Conservation (phyloP, 208 protist species). For the Trypanosoma vivax region DNA sequence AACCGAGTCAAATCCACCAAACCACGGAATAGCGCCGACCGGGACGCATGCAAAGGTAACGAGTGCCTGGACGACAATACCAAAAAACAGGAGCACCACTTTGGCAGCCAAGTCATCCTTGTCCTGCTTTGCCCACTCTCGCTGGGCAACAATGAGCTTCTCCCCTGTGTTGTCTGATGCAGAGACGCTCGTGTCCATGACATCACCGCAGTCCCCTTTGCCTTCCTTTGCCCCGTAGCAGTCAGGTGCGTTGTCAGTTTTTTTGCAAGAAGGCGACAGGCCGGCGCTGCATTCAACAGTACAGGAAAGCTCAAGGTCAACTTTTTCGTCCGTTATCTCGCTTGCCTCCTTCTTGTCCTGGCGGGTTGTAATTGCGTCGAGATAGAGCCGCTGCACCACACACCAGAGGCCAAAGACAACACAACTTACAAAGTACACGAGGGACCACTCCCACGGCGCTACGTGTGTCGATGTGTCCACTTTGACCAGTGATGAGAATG, state of each 20-base stretch:
- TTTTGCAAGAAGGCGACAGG: no score
- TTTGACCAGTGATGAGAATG: slow-evolving; percentile 42
- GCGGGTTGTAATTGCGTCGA: slow-evolving; percentile 50
- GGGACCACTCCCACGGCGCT: slow-evolving; percentile 44
- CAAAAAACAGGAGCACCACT: slow-evolving; percentile 50
- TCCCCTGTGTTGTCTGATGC: no score
- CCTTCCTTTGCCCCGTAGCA: no score
- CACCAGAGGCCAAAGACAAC: slow-evolving; percentile 76
- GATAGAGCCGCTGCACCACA: slow-evolving; percentile 74
- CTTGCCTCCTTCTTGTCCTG: no score
- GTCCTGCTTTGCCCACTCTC: slow-evolving; percentile 52
- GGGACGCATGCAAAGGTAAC: slow-evolving; percentile 60
- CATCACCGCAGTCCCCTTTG: no score
- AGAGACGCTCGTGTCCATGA: no score
- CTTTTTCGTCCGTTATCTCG: no score
- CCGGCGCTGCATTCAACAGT: no score
- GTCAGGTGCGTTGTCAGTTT: no score
- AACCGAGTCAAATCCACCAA: slow-evolving; percentile 41
- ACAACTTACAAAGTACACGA: slow-evolving; percentile 67
- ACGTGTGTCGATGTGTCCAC: slow-evolving; percentile 11
- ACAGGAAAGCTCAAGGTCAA: no score
- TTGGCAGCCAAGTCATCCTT: slow-evolving; percentile 68
- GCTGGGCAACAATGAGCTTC: slow-evolving; percentile 24
- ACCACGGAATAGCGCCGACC: slow-evolving; percentile 69
- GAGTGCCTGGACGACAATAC: slow-evolving; percentile 60